Evolutionary conservation across 2,329 filamentous ascomycete species (phyloP).

Genomic region (Penicillium hesseltinei): DNA sequence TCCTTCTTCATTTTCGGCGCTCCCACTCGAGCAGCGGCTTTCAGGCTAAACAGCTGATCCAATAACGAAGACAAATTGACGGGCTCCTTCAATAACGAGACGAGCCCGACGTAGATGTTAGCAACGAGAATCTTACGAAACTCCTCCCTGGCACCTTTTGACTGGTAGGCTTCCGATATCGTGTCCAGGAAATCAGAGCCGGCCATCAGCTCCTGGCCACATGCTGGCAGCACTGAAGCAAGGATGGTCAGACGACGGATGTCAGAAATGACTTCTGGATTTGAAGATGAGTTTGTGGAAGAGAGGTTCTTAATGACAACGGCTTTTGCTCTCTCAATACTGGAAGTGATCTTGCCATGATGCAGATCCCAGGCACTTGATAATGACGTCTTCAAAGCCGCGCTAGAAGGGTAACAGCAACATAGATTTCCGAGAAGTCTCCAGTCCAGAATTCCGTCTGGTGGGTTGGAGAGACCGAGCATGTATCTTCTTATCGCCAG

Average conservation of each 20-base stretch:
- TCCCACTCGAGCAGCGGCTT: conserved; percentile 66
- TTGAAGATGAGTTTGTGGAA: conserved; percentile 9
- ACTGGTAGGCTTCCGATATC: conserved; percentile 50
- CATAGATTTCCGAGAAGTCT: conserved; percentile 67
- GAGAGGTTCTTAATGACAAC: conserved; percentile 34
- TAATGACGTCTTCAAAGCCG: conserved; percentile 54
- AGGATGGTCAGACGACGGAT: conserved; percentile 42
- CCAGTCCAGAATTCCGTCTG: conserved; percentile 58
- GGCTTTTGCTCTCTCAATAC: conserved; percentile 39
- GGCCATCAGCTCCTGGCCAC: conserved; percentile 66
- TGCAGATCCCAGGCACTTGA: conserved; percentile 48
- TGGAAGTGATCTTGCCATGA: conserved; percentile 33
- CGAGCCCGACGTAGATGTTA: conserved; percentile 71
- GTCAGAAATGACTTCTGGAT: conserved; percentile 22
- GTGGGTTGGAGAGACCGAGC: conserved; percentile 45
- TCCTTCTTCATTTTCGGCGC: conserved; percentile 39
- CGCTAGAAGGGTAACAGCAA: conserved; percentile 64
- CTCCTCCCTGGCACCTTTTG: conserved; percentile 55
- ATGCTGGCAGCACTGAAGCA: conserved; percentile 41
- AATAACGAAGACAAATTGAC: conserved; percentile 72
- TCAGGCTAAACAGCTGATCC: conserved; percentile 81
- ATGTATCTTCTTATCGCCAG: conserved; percentile 61
- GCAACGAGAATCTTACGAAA: conserved; percentile 69
- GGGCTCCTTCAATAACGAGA: conserved; percentile 65
- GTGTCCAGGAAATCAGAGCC: conserved; percentile 87